Evolutionary conservation across 371 early-diverging fungal species (phyloP).

Genomic region (Apophysomyces elegans): DNA sequence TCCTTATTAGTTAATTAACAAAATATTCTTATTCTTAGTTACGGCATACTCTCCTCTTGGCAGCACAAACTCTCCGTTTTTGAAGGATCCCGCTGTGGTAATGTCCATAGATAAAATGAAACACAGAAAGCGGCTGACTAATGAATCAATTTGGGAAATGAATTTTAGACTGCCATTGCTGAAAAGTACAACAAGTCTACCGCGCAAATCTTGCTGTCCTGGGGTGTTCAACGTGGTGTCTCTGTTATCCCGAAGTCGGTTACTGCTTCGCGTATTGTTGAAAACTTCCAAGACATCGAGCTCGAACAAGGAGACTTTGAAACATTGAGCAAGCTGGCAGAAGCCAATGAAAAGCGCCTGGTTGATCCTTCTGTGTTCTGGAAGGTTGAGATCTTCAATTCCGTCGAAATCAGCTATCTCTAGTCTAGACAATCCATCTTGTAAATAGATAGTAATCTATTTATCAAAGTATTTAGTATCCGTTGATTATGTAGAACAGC

Average conservation of each 20-base stretch:
- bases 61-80: slow-evolving; percentile 42
- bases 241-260: slow-evolving; percentile 70
- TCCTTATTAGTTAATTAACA: not conserved
- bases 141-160: not conserved
- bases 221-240: slow-evolving; percentile 73
- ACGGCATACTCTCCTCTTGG: slow-evolving; percentile 91
- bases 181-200: slow-evolving; percentile 64
- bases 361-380: slow-evolving; percentile 35
- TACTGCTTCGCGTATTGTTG: slow-evolving; percentile 51
- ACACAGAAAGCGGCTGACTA: too few species aligned
- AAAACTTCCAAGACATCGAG: slow-evolving; percentile 56
- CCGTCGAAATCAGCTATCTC: not conserved
- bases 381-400: slow-evolving; percentile 35
- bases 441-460: too few species aligned
- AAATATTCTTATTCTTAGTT: slow-evolving; percentile 64
- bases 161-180: slow-evolving; percentile 58
- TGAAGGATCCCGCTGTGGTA: slow-evolving; percentile 44
- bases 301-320: slow-evolving; percentile 41
- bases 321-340: slow-evolving; percentile 11
- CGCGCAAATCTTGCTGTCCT: slow-evolving; percentile 80
- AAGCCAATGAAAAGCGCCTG: slow-evolving; percentile 18
- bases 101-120: slow-evolving; percentile 5
- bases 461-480: too few species aligned
- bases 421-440: not conserved
- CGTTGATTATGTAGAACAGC: too few species aligned